These are phyloP conservation scores for Ascocoryne sarcoides DNA, from an alignment of 2,329 filamentous ascomycete species.

Conservation along the genomic window DNA sequence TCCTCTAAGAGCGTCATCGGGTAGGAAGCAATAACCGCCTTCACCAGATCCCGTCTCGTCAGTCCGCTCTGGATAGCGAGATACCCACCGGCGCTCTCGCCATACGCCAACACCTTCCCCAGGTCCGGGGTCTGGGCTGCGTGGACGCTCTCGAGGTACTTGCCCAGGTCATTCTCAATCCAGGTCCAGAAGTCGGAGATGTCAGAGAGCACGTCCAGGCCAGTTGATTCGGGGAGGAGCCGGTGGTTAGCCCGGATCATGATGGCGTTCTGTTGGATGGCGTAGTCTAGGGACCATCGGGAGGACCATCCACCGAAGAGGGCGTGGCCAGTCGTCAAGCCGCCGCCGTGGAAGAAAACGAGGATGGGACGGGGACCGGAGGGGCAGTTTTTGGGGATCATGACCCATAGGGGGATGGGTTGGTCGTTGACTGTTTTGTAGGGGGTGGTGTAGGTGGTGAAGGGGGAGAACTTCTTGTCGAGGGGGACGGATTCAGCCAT, in stretches of 20 bases:
- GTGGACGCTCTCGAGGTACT: slow-evolving; percentile 9
- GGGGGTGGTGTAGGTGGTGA: slow-evolving; percentile 11
- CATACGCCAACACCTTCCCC: slow-evolving; percentile 9
- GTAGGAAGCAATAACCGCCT: slow-evolving; percentile 15
- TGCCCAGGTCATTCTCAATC: slow-evolving; percentile 27
- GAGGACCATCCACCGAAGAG: slow-evolving; percentile 24
- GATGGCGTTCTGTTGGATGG: slow-evolving; percentile 29
- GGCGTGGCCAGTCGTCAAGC: slow-evolving; percentile 11
- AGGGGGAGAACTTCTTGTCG: slow-evolving; percentile 15
- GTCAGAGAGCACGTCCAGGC: slow-evolving; percentile 39
- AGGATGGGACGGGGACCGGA: slow-evolving; percentile 14
- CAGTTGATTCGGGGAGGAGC: slow-evolving; percentile 41
- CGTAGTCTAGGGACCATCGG: slow-evolving; percentile 21
- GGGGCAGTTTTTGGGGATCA: slow-evolving; percentile 14
- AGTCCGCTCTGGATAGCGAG: slow-evolving; percentile 14
- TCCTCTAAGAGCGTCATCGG: slow-evolving; percentile 14
- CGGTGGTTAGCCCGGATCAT: slow-evolving; percentile 38
- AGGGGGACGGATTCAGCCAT: no score
- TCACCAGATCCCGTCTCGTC: slow-evolving; percentile 11
- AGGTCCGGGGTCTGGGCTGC: slow-evolving; percentile 12
- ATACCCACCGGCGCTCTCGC: slow-evolving; percentile 19
- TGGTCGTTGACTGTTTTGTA: slow-evolving; percentile 19
- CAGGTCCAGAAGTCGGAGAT: slow-evolving; percentile 40
- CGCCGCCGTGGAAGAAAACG: slow-evolving; percentile 17
- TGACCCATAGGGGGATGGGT: slow-evolving; percentile 13